Base-by-base conservation (phyloP, 2,329 filamentous ascomycete genomes). In the Colletotrichum coccodes region DNA sequence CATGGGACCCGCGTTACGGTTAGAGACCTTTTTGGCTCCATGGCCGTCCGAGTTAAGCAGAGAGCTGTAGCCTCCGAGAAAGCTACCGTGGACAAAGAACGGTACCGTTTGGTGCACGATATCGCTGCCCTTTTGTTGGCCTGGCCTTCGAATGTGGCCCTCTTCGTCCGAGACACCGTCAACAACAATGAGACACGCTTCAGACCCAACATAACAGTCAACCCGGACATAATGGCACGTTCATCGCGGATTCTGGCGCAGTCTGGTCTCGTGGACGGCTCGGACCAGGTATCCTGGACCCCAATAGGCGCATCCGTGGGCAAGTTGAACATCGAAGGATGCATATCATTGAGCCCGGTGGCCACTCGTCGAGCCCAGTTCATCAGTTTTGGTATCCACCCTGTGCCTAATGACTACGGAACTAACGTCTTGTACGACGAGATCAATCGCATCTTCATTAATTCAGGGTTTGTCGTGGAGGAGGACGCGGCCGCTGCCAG, bases 31-130 rank as follows among this genome's bases (percentile, higher is more conserved):
- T 98, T 98, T 79, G 94, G 95, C 0, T 92, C 91, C 67, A 93
- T 98, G 89, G 94, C 95, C 0, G 95, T 98, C 14, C 90, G 95
- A 16, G 91, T 97, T 30, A 97, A 96, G 76, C 92, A 94, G 73
- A 88, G 94, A 71, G 88, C 90, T 0, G 73, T 88, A 0, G 73
- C 89, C 3, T 77, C 84, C 44, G 82, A 89, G 74, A 85, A 83
- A 72, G 72, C 84, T 12, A 76, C 83, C 28, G 82, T 90, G 54
- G 79, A 86, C 23, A 91, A 86, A 71, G 86, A 92, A 60, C 95
- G 93, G 89, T 86, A 90, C 32, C 79, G 79, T 1, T 79, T 97
- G 18, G 86, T 88, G 70, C 85, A 82, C 57, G 80, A 84, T 6
- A 74, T 94, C 3, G 84, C 89, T 2, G 87, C 87, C 2, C 77